phyloP scores from a whole-genome alignment of 768 basidiomycete genomes.

The Udeniomyces megalosporus region DNA sequence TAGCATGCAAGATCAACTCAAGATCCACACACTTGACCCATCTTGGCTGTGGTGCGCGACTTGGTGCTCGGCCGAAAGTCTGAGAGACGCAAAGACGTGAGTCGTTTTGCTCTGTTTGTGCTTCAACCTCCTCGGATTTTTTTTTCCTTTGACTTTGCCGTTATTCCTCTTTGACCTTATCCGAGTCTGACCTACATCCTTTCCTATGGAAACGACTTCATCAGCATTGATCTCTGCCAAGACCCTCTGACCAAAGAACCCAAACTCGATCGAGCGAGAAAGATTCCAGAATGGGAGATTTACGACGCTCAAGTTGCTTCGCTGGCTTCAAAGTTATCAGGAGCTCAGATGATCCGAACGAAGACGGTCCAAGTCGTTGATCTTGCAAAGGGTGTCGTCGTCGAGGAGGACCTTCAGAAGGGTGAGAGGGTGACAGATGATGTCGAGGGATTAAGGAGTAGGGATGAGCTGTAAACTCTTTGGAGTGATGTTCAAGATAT shows the following conservation, averaged over 20 bases:
- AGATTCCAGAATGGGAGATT: conserved; percentile 94
- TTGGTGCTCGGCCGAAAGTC: conserved; percentile 54
- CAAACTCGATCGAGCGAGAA: conserved; percentile 76
- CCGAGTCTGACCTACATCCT: neutral
- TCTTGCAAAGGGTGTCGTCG: neutral
- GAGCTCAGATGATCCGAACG: conserved; percentile 22
- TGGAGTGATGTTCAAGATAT: neutral
- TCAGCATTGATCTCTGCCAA: conserved; percentile 90
- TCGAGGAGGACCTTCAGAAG: neutral
- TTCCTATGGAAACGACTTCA: neutral
- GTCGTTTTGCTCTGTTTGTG: too few relatives aligned
- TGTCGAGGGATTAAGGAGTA: too few relatives aligned
- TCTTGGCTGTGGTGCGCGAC: conserved; percentile 99
- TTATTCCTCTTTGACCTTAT: neutral
- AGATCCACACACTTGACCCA: conserved; percentile 76
- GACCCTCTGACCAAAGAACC: conserved; percentile 98
- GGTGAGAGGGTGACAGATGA: neutral
- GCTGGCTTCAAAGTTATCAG: conserved; percentile 57
- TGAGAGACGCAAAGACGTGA: conserved; percentile 31
- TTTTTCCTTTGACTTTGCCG: neutral
- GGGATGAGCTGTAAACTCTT: neutral
- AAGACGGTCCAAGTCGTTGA: neutral
- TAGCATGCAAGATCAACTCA: conserved; percentile 77
- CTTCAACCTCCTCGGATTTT: too few relatives aligned
- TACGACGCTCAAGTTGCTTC: conserved; percentile 81